These are phyloP conservation scores for Podospora didyma DNA, from an alignment of 495 filamentous ascomycete species.

Conservation along the genomic window DNA sequence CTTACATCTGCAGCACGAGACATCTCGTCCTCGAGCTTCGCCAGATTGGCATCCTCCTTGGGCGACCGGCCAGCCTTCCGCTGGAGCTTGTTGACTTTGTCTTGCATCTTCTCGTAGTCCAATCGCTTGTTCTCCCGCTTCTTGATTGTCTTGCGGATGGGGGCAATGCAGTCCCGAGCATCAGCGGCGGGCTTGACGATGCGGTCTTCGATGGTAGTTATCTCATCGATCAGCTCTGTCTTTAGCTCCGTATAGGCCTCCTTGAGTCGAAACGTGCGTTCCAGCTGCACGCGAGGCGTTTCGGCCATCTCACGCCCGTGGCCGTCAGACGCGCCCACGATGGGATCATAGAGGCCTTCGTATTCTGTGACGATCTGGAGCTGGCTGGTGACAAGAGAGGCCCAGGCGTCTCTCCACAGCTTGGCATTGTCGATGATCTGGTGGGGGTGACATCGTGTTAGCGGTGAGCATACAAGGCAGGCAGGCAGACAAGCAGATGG, in stretches of 20 bases:
- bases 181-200: constrained; percentile 70
- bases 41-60: constrained; percentile 71
- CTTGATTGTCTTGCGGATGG: constrained; percentile 87
- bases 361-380: constrained; percentile 65
- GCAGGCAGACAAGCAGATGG: too few relatives aligned
- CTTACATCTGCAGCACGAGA: constrained; percentile 61
- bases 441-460: constrained; percentile 8
- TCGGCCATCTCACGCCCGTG: constrained; percentile 51
- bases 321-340: constrained; percentile 57
- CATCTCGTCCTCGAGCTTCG: constrained; percentile 77
- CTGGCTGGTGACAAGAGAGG: constrained; percentile 67
- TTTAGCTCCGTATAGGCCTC: constrained; percentile 71
- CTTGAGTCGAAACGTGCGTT: constrained; percentile 63
- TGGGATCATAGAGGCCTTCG: constrained; percentile 77
- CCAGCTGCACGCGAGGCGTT: constrained; percentile 61
- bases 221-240: constrained; percentile 69
- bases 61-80: constrained; percentile 70
- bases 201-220: constrained; percentile 65
- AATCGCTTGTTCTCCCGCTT: constrained; percentile 85
- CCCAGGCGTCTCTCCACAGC: constrained; percentile 84
- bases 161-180: constrained; percentile 66
- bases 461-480: background rate
- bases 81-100: constrained; percentile 63
- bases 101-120: constrained; percentile 80
- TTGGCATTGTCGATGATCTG: constrained; percentile 80